Evolutionary conservation across 1,139 yeast species (phyloP).

Genomic region (Meyerozyma athensensis): DNA sequence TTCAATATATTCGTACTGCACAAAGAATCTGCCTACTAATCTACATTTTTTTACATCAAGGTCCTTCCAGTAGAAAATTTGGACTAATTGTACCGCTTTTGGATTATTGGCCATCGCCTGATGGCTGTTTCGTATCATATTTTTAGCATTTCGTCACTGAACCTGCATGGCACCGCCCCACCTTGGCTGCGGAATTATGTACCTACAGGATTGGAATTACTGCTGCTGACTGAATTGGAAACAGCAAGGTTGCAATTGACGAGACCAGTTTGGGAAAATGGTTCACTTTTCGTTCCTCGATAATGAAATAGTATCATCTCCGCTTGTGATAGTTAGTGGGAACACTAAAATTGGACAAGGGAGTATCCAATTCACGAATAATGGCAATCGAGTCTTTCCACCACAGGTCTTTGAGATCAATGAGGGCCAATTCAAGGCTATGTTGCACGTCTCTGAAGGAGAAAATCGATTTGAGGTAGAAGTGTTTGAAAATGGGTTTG

Average conservation of each 20-base stretch:
- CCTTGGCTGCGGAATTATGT: slow-evolving; percentile 10
- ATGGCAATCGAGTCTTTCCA: slow-evolving; percentile 53
- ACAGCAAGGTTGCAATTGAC: not conserved
- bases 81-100: no score
- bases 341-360: slow-evolving; percentile 18
- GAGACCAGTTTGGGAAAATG: slow-evolving; percentile 7
- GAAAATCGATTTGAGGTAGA: slow-evolving; percentile 40
- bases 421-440: slow-evolving; percentile 66
- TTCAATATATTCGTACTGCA: no score
- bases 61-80: no score
- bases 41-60: no score
- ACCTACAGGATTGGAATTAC: slow-evolving; percentile 13
- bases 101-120: no score
- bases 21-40: no score
- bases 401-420: slow-evolving; percentile 69
- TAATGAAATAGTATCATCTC: slow-evolving; percentile 39
- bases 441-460: slow-evolving; percentile 68
- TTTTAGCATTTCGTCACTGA: no score
- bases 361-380: slow-evolving; percentile 30
- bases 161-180: no score
- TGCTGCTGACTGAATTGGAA: slow-evolving; percentile 13
- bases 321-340: slow-evolving; percentile 38
- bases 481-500: slow-evolving; percentile 21
- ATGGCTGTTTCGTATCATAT: no score
- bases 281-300: slow-evolving; percentile 31